Evolutionary conservation across 495 filamentous ascomycete species (phyloP), one percentile per base, ranked within the genome.

Genomic region (Amphirosellinia nigrospora): DNA sequence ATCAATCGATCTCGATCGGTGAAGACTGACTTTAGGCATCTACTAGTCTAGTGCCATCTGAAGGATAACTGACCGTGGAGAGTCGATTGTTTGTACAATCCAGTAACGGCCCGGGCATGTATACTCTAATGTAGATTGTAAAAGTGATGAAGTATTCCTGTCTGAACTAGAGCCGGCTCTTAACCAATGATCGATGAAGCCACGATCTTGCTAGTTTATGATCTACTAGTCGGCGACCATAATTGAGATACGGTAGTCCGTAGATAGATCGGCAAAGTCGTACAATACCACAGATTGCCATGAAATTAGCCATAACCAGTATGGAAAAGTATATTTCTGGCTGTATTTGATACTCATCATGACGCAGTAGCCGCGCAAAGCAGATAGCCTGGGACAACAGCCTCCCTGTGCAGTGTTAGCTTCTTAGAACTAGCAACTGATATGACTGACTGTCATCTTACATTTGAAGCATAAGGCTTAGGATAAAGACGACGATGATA

Each of bases 231-330:
- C 55, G 55, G 55, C 55, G 55, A 58, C 32, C 1, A 36, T 1
- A 6, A n/a, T 34, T 19, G 32, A 58, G 30, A 58, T 58, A 36
- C 32, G 55, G 55, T 36, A 10, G 55, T 58, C 55, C 55, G 55
- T 36, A 58, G 19, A 58, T 58, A 58, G 55, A 36, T 36, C 26
- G n/a, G 19, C 28, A 58, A 34, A 11, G 19, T 36, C 55, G n/a
- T 10, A n/a, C 30, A 58, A 2, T 34, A 36, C 19, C 16, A n/a
- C 32, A n/a, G 30, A 34, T 34, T 16, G 55, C 55, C 32, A 58
- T 36, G 23, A 21, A 58, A 34, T 28, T 36, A 19, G 19, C 16
- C 53, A 58, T 16, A 19, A 21, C 13, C 3, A 53, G 50, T 30
- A 30, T 30, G 13, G 4, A 16, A 53, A 13, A 2, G 16, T 28